phyloP scores from a whole-genome alignment of 2,329 filamentous ascomycete species.

The Hymenoscyphus salicellus region DNA sequence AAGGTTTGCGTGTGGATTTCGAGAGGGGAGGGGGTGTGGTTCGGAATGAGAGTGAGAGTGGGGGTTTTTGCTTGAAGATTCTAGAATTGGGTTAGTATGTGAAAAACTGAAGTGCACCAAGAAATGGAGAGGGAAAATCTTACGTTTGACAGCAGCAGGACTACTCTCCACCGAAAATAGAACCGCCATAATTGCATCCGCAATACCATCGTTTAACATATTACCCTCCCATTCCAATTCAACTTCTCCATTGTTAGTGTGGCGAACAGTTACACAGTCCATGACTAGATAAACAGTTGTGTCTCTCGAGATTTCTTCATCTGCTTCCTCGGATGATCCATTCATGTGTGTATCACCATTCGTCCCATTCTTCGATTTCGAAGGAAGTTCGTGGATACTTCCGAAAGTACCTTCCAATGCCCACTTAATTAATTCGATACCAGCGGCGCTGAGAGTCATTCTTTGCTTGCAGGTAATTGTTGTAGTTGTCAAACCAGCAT shows the following conservation, averaged over 20 bases:
- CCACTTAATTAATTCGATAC: slow-evolving; percentile 89
- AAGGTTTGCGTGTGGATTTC: slow-evolving; percentile 72
- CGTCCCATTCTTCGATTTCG: slow-evolving; percentile 41
- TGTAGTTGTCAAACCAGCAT: slow-evolving; percentile 93
- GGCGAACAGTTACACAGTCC: slow-evolving; percentile 84
- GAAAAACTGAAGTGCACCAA: slow-evolving; percentile 9
- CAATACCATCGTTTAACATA: slow-evolving; percentile 94
- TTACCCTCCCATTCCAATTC: slow-evolving; percentile 98
- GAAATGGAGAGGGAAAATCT: slow-evolving; percentile 35
- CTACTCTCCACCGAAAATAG: slow-evolving; percentile 89
- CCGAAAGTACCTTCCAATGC: slow-evolving; percentile 93
- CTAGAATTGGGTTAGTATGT: slow-evolving; percentile 38
- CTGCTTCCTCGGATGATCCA: slow-evolving; percentile 51
- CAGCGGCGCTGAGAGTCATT: slow-evolving; percentile 81
- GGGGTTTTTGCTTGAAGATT: slow-evolving; percentile 57
- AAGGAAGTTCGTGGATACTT: slow-evolving; percentile 64
- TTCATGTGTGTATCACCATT: slow-evolving; percentile 39
- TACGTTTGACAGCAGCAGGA: slow-evolving; percentile 89
- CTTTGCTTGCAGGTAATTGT: slow-evolving; percentile 91
- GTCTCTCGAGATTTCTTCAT: slow-evolving; percentile 60
- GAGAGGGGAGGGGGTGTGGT: slow-evolving; percentile 47
- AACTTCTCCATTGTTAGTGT: slow-evolving; percentile 72
- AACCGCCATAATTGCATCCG: slow-evolving; percentile 94
- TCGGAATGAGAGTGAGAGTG: slow-evolving; percentile 52
- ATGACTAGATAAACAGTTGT: slow-evolving; percentile 69